A percentile compares a stretch with the other conserved stretches of the same genome.
phyloP scores from a whole-genome alignment of 73 alveolate species.

The Paramecium caudatum region DNA sequence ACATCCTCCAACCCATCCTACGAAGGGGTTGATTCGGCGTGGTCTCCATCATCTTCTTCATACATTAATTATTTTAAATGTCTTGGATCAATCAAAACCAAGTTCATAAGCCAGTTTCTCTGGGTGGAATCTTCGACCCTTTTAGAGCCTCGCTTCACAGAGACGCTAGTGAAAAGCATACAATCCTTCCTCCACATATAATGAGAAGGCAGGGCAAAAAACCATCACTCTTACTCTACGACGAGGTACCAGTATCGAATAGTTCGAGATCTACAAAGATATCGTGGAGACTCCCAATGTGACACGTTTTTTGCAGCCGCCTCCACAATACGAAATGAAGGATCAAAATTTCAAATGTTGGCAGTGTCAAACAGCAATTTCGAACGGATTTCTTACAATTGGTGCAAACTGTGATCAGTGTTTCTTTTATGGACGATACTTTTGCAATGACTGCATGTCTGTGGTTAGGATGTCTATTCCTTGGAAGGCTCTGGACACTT shows the following conservation, averaged over 20 bases:
- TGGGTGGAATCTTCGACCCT: not conserved
- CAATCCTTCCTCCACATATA: slow-evolving; percentile 27
- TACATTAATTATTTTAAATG: slow-evolving; percentile 35
- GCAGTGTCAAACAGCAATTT: slow-evolving; percentile 21
- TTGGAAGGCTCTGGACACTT: slow-evolving; percentile 72
- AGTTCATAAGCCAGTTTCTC: not conserved
- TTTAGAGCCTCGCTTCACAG: not conserved
- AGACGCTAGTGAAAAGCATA: not conserved
- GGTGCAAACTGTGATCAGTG: slow-evolving; percentile 71
- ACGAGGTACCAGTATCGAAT: not conserved
- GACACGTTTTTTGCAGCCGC: not conserved
- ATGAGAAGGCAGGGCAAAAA: slow-evolving; percentile 48
- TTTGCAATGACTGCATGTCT: slow-evolving; percentile 70
- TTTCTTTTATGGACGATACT: slow-evolving; percentile 62
- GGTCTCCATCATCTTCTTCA: slow-evolving; percentile 31
- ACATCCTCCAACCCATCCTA: slow-evolving; percentile 38
- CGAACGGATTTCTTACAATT: slow-evolving; percentile 41
- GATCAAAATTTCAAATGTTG: slow-evolving; percentile 56
- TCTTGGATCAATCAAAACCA: slow-evolving; percentile 55
- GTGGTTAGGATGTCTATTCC: slow-evolving; percentile 70
- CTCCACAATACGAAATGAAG: slow-evolving; percentile 10
- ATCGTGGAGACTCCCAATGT: slow-evolving; percentile 10
- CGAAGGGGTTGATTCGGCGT: not conserved
- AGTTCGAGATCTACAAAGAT: not conserved
- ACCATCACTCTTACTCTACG: slow-evolving; percentile 60